These are phyloP conservation scores for Quercus aquifolioides DNA, from an alignment of 306 rosid genomes.

Conservation along the genomic window DNA sequence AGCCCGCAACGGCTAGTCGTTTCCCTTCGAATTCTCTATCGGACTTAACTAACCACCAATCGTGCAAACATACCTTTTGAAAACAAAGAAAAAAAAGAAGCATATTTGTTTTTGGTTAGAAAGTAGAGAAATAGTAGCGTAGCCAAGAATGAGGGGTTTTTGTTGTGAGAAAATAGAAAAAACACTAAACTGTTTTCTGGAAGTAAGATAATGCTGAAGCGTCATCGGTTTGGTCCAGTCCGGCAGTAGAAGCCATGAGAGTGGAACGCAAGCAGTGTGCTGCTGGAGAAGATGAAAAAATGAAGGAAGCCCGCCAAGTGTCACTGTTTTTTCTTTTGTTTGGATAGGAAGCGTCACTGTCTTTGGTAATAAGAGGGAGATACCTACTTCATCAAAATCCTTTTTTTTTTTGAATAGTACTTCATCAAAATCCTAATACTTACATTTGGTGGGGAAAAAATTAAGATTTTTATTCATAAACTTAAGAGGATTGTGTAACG, in stretches of 20 bases:
- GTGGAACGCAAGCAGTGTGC: too few relatives aligned
- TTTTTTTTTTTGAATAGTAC: too few relatives aligned
- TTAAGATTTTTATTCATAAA: too few relatives aligned
- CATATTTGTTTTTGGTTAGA: background rate
- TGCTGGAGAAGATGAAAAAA: too few relatives aligned
- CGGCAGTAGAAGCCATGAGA: background rate
- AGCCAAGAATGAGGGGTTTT: background rate
- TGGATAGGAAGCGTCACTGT: too few relatives aligned
- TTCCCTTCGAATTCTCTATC: slow-evolving; percentile 34
- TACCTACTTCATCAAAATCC: too few relatives aligned
- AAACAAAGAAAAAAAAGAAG: background rate
- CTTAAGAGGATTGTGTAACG: too few relatives aligned
- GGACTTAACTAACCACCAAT: slow-evolving; percentile 67
- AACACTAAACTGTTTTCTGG: slow-evolving; percentile 25
- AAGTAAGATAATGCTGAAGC: slow-evolving; percentile 8
- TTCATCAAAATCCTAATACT: too few relatives aligned
- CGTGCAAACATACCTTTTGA: slow-evolving; percentile 45
- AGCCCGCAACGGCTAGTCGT: slow-evolving; percentile 59
- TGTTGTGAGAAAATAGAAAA: background rate
- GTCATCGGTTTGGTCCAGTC: background rate
- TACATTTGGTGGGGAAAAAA: too few relatives aligned
- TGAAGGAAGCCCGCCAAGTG: too few relatives aligned
- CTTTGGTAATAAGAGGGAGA: too few relatives aligned
- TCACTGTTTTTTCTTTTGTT: too few relatives aligned
- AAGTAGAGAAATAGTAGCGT: background rate